Conservation (phyloP, 768 basidiomycete genomes). For the Piloderma croceum region DNA sequence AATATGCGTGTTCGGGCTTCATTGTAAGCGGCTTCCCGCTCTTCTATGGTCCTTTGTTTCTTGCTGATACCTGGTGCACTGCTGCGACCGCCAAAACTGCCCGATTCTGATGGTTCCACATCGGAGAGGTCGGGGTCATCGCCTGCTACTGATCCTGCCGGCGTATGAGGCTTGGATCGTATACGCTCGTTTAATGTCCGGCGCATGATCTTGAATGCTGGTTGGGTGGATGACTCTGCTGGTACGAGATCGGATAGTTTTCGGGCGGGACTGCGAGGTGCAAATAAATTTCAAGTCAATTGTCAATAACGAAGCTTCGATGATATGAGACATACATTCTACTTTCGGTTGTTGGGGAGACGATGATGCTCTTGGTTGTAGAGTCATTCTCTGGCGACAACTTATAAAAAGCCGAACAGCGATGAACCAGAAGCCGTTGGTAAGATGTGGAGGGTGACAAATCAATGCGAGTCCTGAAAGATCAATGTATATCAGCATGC, state of each 20-base stretch:
- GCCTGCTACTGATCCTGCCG: conserved; percentile 63
- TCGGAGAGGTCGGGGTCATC: conserved; percentile 78
- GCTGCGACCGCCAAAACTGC: conserved; percentile 69
- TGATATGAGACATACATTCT: conserved; percentile 56
- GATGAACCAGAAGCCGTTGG: conserved; percentile 80
- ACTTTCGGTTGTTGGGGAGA: conserved; percentile 57
- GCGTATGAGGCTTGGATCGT: conserved; percentile 65
- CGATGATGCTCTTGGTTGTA: conserved; percentile 54
- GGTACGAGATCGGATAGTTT: conserved; percentile 76
- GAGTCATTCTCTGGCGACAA: conserved; percentile 67
- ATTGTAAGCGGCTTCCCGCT: conserved; percentile 86
- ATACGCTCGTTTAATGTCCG: conserved; percentile 55
- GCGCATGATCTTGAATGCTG: conserved; percentile 88
- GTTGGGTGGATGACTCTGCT: conserved; percentile 58
- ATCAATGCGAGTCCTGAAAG: conserved; percentile 55
- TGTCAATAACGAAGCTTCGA: too few relatives aligned
- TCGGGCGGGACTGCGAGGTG: conserved; percentile 53
- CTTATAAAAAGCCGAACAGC: conserved; percentile 78
- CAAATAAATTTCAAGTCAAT: too few relatives aligned
- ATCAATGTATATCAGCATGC: conserved; percentile 19
- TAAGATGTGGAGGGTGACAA: conserved; percentile 70
- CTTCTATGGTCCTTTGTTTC: conserved; percentile 74
- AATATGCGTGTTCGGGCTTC: conserved; percentile 84
- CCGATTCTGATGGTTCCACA: conserved; percentile 72
- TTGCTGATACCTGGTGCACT: conserved; percentile 57